Percentiles rank a stretch among this genome's conserved stretches.
These are phyloP conservation scores for Trichoderma pleuroti DNA, from an alignment of 2,329 filamentous ascomycete species.

Conservation along the genomic window DNA sequence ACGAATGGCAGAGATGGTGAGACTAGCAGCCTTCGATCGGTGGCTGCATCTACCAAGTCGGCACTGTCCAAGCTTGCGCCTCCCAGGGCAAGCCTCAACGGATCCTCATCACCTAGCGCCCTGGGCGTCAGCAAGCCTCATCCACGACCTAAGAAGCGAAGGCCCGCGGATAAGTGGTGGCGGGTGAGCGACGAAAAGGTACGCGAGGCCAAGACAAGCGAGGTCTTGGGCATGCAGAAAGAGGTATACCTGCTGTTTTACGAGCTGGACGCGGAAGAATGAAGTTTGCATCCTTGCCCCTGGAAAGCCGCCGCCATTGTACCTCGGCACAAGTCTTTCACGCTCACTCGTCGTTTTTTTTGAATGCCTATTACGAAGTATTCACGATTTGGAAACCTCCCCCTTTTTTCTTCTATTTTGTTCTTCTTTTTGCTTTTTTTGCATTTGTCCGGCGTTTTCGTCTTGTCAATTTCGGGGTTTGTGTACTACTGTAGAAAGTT, in stretches of 20 bases:
- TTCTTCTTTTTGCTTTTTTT: neutral
- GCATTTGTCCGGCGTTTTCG: slow-evolving; percentile 17
- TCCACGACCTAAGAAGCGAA: slow-evolving; percentile 54
- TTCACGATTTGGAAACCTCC: neutral
- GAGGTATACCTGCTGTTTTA: slow-evolving; percentile 98
- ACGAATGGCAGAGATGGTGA: slow-evolving; percentile 41
- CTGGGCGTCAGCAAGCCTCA: slow-evolving; percentile 25
- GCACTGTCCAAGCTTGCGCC: slow-evolving; percentile 49
- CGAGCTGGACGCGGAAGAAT: slow-evolving; percentile 63
- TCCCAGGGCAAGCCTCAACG: slow-evolving; percentile 31
- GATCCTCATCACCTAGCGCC: slow-evolving; percentile 22
- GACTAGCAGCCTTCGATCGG: slow-evolving; percentile 51
- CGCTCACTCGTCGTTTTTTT: neutral
- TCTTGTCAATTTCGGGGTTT: neutral
- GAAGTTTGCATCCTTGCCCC: neutral
- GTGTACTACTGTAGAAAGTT: neutral
- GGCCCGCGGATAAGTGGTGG: slow-evolving; percentile 77
- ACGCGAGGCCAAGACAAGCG: slow-evolving; percentile 86
- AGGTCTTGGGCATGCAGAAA: slow-evolving; percentile 88
- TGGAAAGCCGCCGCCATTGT: neutral
- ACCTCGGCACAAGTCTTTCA: neutral
- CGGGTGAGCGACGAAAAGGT: slow-evolving; percentile 96
- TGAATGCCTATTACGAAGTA: neutral
- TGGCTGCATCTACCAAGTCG: slow-evolving; percentile 54
- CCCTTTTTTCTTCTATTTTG: neutral